These are phyloP conservation scores for Penicillium angulare DNA, from an alignment of 495 filamentous ascomycete genomes.

Conservation along the genomic window DNA sequence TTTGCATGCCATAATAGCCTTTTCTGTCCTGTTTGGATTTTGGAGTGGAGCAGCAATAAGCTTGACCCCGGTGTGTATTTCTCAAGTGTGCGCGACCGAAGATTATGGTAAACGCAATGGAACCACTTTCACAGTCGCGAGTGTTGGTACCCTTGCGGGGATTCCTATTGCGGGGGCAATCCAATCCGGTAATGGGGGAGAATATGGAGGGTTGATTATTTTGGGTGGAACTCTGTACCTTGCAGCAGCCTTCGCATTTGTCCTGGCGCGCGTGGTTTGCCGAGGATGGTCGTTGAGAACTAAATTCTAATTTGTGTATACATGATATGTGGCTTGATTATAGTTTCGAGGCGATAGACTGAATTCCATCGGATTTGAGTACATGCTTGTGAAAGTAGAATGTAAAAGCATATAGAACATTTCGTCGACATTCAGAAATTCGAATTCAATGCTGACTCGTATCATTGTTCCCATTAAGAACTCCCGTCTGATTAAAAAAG, in stretches of 20 bases:
- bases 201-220: constrained; percentile 49
- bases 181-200: constrained; percentile 15
- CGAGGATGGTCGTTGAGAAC: constrained; percentile 23
- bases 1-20: constrained; percentile 49
- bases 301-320: constrained; percentile 24
- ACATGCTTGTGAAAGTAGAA: no score
- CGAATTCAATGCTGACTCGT: no score
- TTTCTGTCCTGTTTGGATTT: constrained; percentile 60
- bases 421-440: no score
- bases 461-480: no score
- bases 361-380: no score
- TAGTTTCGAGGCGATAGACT: no score
- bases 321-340: no score
- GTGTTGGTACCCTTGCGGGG: constrained; percentile 63
- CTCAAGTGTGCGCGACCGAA: constrained; percentile 55
- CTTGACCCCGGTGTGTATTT: constrained; percentile 59
- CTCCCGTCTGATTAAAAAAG: no score
- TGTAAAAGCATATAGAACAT: no score
- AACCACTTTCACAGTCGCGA: constrained; percentile 58
- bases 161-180: constrained; percentile 73
- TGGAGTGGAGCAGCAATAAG: constrained; percentile 58
- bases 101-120: constrained; percentile 63
- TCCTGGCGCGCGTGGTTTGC: not conserved
- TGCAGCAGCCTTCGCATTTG: constrained; percentile 1
- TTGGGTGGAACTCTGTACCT: constrained; percentile 53